Evolutionary conservation across 2,329 filamentous ascomycete genomes (phyloP).

Genomic region (Mollisia scopiformis): DNA sequence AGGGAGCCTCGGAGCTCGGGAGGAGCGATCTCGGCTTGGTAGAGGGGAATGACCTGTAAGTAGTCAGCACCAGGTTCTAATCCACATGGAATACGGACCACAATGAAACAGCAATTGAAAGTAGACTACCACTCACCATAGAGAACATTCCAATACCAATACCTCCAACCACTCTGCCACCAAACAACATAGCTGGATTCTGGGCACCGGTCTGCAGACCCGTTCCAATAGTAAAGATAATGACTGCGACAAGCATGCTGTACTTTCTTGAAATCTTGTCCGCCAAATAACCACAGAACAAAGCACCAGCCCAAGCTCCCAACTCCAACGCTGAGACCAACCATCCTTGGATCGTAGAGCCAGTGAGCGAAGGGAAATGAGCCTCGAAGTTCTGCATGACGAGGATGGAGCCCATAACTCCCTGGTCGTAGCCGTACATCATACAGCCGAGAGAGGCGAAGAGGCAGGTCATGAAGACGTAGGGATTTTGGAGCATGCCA

Average conservation of each 20-base stretch:
- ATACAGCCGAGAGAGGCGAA: constrained; percentile 35
- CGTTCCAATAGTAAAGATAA: constrained; percentile 54
- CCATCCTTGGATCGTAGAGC: constrained; percentile 39
- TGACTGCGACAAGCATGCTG: constrained; percentile 53
- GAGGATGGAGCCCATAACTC: constrained; percentile 39
- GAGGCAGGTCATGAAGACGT: constrained; percentile 41
- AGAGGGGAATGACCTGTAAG: constrained; percentile 44
- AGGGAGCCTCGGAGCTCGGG: constrained; percentile 67
- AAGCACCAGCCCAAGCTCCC: constrained; percentile 38
- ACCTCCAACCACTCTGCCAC: constrained; percentile 49
- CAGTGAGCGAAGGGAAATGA: constrained; percentile 38
- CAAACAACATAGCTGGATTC: constrained; percentile 53
- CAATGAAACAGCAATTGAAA: no score
- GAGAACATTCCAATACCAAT: constrained; percentile 51
- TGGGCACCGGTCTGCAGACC: constrained; percentile 53
- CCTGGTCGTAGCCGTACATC: constrained; percentile 41
- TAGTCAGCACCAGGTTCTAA: no score
- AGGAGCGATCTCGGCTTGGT: constrained; percentile 55
- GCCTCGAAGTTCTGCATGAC: constrained; percentile 42
- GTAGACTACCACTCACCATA: no score
- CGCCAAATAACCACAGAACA: constrained; percentile 48
- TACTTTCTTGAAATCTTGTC: constrained; percentile 55
- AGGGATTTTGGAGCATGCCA: constrained; percentile 45
- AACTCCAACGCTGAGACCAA: constrained; percentile 39
- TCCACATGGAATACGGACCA: constrained; percentile 63